phyloP scores from a whole-genome alignment of 1,284 basidiomycete genomes.

The Cryptococcus sp. region DNA sequence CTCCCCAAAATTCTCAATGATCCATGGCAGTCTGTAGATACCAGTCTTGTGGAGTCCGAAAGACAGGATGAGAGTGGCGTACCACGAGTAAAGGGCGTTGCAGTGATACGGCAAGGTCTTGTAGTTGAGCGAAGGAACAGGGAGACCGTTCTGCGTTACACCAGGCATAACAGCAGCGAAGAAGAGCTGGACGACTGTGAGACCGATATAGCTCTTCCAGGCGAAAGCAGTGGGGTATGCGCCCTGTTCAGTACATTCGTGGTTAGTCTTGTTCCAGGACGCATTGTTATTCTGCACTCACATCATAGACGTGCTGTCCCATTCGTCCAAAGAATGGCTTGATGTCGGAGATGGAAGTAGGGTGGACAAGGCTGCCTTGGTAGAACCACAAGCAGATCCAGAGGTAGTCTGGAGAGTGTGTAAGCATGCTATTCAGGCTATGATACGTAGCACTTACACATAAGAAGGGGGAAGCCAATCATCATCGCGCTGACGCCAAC shows the following conservation, averaged over 20 bases:
- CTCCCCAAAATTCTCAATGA: constrained; percentile 95
- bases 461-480: constrained; percentile 74
- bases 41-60: constrained; percentile 74
- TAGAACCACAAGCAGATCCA: constrained; percentile 98
- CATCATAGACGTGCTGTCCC: constrained; percentile 78
- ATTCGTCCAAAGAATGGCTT: constrained; percentile 77
- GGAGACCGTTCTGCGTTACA: constrained; percentile 78
- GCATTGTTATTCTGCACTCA: constrained; percentile 51
- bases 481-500: constrained; percentile 91
- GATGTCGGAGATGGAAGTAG: constrained; percentile 70
- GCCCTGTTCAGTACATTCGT: constrained; percentile 60
- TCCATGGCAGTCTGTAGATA: constrained; percentile 87
- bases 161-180: constrained; percentile 91
- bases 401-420: constrained; percentile 86
- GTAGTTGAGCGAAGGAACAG: constrained; percentile 87
- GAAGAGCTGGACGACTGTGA: constrained; percentile 85
- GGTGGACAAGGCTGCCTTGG: constrained; percentile 80
- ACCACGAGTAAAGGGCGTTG: constrained; percentile 87
- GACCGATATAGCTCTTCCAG: constrained; percentile 83
- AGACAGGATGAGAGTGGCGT: constrained; percentile 78
- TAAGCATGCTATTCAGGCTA: background rate
- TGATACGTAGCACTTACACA: constrained; percentile 44
- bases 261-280: background rate
- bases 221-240: constrained; percentile 88
- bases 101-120: constrained; percentile 94